Evolutionary conservation across 345 rosid genomes (phyloP).

Genomic region (Rhodamnia argentea): DNA sequence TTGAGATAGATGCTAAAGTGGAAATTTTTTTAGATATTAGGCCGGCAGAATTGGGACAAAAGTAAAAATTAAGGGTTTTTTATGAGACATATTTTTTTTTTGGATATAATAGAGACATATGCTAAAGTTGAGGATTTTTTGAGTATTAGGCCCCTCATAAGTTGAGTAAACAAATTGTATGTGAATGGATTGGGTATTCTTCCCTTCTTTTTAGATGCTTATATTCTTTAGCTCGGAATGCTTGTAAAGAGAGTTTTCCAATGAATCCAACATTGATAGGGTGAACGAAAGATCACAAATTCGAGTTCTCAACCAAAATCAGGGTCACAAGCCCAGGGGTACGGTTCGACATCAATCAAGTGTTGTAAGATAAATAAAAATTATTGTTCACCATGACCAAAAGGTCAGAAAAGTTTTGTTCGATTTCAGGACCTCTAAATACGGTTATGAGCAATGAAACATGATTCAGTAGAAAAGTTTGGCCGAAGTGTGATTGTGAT

Average conservation of each 20-base stretch:
- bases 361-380: not conserved
- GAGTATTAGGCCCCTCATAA: not conserved
- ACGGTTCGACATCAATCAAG: not conserved
- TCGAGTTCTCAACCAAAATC: not conserved
- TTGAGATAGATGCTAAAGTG: no score
- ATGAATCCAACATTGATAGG: not conserved
- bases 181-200: not conserved
- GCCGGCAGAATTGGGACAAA: no score
- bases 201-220: not conserved
- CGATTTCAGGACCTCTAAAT: not conserved
- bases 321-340: not conserved
- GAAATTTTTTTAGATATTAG: no score
- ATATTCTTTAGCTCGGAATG: not conserved
- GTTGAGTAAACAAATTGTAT: not conserved
- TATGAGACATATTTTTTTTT: no score
- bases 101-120: no score
- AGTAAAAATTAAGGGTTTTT: no score
- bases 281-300: not conserved
- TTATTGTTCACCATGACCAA: not conserved
- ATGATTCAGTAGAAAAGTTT: not conserved
- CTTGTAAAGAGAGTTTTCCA: not conserved
- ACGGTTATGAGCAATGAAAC: not conserved
- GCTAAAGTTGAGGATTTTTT: no score
- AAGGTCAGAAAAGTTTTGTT: not conserved
- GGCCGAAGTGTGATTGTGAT: not conserved